These are phyloP conservation scores for Lachancea kluyveri DNA, from an alignment of 805 yeast species.

Conservation along the genomic window DNA sequence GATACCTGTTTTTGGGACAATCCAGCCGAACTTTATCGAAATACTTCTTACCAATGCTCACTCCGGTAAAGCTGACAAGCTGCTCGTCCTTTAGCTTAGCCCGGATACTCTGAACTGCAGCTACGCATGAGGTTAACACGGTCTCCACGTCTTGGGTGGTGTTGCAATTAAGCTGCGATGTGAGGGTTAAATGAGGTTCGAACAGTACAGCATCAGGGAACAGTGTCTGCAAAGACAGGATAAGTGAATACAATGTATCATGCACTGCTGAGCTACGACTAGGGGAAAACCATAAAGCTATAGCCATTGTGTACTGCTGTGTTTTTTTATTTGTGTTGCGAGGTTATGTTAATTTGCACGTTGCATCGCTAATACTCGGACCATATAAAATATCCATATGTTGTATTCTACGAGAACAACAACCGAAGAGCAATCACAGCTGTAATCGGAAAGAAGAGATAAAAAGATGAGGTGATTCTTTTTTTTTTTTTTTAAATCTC, in stretches of 20 bases:
- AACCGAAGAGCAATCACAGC: no score
- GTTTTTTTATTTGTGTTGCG: background rate
- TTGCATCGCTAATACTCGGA: no score
- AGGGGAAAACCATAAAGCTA: slow-evolving; percentile 77
- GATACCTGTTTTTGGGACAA: slow-evolving; percentile 22
- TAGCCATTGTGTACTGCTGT: slow-evolving; percentile 29
- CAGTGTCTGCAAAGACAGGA: slow-evolving; percentile 60
- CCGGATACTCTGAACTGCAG: slow-evolving; percentile 44
- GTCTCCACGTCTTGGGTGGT: slow-evolving; percentile 51
- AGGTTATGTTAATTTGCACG: background rate
- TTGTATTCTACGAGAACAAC: no score
- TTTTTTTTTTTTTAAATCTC: no score
- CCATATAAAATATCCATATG: no score
- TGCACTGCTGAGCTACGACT: slow-evolving; percentile 44
- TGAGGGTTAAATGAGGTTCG: slow-evolving; percentile 73
- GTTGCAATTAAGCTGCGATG: slow-evolving; percentile 49
- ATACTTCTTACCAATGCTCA: slow-evolving; percentile 23
- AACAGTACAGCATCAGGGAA: slow-evolving; percentile 65
- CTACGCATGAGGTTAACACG: slow-evolving; percentile 46
- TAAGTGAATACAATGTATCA: slow-evolving; percentile 52
- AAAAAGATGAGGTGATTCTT: no score
- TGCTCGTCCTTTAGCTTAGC: slow-evolving; percentile 15
- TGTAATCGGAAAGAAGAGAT: no score
- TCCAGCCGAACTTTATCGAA: slow-evolving; percentile 25
- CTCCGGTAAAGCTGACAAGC: slow-evolving; percentile 21